Evolutionary conservation across 495 filamentous ascomycete genomes (phyloP).

Genomic region (Xylaria grammica): DNA sequence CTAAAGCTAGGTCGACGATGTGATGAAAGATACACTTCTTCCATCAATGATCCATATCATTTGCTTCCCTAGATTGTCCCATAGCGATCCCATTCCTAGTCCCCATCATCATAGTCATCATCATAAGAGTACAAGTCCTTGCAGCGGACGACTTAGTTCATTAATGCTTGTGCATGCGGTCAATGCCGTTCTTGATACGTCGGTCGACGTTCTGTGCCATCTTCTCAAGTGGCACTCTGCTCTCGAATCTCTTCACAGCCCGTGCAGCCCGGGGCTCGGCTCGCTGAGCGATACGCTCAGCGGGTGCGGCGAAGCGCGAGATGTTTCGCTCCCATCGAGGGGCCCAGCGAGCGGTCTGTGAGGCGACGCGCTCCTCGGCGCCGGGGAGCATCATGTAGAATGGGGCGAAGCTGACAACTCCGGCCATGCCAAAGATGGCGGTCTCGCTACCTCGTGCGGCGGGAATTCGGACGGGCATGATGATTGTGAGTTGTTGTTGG

Average conservation of each 20-base stretch:
- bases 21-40: neutral
- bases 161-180: constrained; percentile 13
- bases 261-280: constrained; percentile 47
- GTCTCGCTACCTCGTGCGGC: constrained; percentile 44
- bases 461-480: constrained; percentile 56
- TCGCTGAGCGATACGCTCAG: constrained; percentile 47
- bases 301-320: constrained; percentile 48
- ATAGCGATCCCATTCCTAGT: neutral
- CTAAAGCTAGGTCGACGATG: constrained; percentile 1
- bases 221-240: constrained; percentile 50
- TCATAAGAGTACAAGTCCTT: neutral
- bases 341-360: constrained; percentile 53
- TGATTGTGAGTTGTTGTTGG: constrained; percentile 17
- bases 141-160: neutral
- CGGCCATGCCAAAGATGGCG: constrained; percentile 49
- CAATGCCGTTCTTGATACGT: constrained; percentile 46
- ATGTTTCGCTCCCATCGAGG: constrained; percentile 58
- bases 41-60: neutral
- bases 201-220: constrained; percentile 47
- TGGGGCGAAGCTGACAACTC: constrained; percentile 49
- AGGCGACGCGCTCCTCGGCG: constrained; percentile 48
- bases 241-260: constrained; percentile 47
- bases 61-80: neutral
- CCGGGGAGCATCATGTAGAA: constrained; percentile 56
- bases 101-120: neutral